phyloP scores from a whole-genome alignment of 169 alveolate species.

The Plasmodium vivax region DNA sequence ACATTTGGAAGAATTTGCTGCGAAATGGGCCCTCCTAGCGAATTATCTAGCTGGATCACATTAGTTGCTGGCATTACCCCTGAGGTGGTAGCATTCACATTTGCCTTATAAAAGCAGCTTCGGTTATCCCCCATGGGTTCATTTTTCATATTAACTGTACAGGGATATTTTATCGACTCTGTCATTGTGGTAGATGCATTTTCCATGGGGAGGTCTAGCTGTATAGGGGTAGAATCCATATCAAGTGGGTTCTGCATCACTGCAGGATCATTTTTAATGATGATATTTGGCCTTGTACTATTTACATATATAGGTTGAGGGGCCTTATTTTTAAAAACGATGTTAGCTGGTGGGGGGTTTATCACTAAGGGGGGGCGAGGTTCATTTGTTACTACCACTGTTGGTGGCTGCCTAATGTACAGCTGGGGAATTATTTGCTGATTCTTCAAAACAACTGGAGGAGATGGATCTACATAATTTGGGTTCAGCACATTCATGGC shows the following conservation, averaged over 20 bases:
- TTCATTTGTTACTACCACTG: conserved; percentile 84
- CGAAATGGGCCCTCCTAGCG: background rate
- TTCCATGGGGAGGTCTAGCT: conserved; percentile 51
- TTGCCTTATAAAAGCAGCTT: conserved; percentile 1
- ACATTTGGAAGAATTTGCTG: conserved; percentile 33
- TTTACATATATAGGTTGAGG: conserved; percentile 87
- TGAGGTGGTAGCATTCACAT: background rate
- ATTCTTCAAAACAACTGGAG: conserved; percentile 79
- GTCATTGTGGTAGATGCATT: conserved; percentile 58
- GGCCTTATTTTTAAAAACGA: conserved; percentile 83
- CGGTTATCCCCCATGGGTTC: conserved; percentile 10
- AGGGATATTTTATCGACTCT: conserved; percentile 40
- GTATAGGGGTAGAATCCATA: conserved; percentile 75
- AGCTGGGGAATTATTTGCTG: conserved; percentile 84
- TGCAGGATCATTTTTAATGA: conserved; percentile 80
- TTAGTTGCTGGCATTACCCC: conserved; percentile 7
- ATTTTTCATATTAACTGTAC: conserved; percentile 14
- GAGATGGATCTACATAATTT: conserved; percentile 51
- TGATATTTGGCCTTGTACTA: conserved; percentile 84
- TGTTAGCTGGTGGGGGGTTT: conserved; percentile 87
- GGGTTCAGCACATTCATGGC: conserved; percentile 26
- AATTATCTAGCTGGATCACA: conserved; percentile 42
- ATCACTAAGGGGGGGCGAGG: conserved; percentile 86
- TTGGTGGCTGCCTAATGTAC: conserved; percentile 83
- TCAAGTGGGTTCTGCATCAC: conserved; percentile 61